These are phyloP conservation scores for Rhododendron williamsianum DNA, from an alignment of 148 eudicot species.

Conservation along the genomic window DNA sequence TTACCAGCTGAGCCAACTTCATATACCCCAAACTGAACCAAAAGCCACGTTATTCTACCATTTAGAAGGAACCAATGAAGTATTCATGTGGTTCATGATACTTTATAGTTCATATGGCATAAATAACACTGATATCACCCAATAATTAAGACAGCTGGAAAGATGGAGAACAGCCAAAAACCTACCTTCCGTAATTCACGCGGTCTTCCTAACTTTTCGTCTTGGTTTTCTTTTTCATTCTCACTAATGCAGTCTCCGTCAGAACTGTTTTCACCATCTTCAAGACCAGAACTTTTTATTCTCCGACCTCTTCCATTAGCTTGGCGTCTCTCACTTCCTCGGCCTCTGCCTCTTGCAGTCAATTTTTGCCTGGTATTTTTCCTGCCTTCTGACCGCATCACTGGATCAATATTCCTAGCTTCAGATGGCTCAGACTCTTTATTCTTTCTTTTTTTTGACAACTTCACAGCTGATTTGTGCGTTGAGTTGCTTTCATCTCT, in stretches of 20 bases:
- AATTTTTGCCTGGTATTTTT: constrained; percentile 14
- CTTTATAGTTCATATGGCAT: background rate
- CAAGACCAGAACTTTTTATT: constrained; percentile 25
- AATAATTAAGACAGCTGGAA: background rate
- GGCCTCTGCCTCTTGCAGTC: constrained; percentile 22
- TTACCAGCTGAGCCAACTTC: background rate
- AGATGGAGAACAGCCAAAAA: background rate
- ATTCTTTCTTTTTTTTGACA: constrained; percentile 24
- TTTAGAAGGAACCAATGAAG: background rate
- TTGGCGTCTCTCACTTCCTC: constrained; percentile 28
- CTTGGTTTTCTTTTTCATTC: constrained; percentile 30
- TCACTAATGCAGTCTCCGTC: constrained; percentile 27
- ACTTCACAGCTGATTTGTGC: constrained; percentile 26
- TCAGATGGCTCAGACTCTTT: constrained; percentile 23
- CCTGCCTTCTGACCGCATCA: constrained; percentile 17
- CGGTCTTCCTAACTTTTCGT: constrained; percentile 22
- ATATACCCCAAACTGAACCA: background rate
- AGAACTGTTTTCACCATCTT: constrained; percentile 30
- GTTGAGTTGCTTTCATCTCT: constrained; percentile 17
- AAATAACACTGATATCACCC: background rate
- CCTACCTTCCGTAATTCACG: constrained; percentile 60
- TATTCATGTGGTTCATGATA: background rate
- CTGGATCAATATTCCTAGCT: constrained; percentile 13
- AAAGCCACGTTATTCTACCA: background rate
- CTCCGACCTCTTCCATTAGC: constrained; percentile 35